A percentile compares a stretch with the other conserved stretches of the same genome.
These are phyloP conservation scores for Ophiostoma montium DNA, from an alignment of 2,329 filamentous ascomycete genomes.

Conservation along the genomic window DNA sequence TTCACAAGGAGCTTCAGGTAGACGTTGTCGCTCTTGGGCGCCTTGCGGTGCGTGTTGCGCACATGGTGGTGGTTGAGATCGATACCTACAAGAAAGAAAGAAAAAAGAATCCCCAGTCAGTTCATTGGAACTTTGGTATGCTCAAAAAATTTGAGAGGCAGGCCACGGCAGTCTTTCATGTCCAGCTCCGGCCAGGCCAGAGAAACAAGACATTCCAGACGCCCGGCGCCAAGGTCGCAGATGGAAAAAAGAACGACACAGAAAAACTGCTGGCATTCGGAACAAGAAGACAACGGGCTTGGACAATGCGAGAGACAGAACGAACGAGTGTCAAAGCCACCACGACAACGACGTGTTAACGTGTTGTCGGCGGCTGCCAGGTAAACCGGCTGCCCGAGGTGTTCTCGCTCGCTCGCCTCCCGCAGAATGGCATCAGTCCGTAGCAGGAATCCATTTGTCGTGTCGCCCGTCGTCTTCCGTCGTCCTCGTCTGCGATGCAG, in stretches of 20 bases:
- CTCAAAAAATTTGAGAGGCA: conserved; percentile 29
- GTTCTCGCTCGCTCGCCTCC: neutral
- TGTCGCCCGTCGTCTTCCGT: neutral
- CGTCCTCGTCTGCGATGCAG: neutral
- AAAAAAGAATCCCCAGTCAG: conserved; percentile 32
- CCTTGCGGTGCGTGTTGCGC: conserved; percentile 69
- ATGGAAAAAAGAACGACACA: neutral
- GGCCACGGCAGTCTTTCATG: neutral
- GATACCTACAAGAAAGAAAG: conserved; percentile 42
- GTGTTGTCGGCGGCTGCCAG: too few species aligned
- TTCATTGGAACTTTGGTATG: conserved; percentile 44
- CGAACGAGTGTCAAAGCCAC: neutral
- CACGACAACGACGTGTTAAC: too few species aligned
- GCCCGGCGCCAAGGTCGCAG: conserved; percentile 2
- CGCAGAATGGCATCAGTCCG: conserved; percentile 1
- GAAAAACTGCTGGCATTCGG: neutral
- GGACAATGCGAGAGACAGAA: conserved; percentile 1
- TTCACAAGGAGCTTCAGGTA: conserved; percentile 96
- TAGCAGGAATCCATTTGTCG: conserved; percentile 1
- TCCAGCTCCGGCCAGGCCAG: neutral
- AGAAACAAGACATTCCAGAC: neutral
- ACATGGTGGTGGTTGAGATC: conserved; percentile 59
- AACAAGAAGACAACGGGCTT: neutral
- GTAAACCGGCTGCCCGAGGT: neutral
- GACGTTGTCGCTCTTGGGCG: conserved; percentile 95